A percentile compares a stretch with the other conserved stretches of the same genome.
Evolutionary conservation across 2,329 filamentous ascomycete species (phyloP).

Genomic region (Trichoderma guizhouense): DNA sequence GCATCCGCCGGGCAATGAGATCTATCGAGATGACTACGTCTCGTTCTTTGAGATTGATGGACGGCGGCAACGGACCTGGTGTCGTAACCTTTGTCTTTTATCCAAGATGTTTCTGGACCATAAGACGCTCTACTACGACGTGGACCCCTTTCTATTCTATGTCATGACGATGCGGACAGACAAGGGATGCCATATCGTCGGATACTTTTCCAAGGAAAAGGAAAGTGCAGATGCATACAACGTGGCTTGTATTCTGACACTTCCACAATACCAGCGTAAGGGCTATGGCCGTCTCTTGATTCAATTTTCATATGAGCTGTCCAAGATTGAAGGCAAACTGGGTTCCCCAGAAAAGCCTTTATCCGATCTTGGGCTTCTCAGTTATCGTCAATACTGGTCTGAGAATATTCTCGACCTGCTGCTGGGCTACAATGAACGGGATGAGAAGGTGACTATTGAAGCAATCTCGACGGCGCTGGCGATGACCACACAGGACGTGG

Average conservation of each 20-base stretch:
- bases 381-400: slow-evolving; percentile 97
- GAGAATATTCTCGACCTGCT: slow-evolving; percentile 88
- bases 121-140: slow-evolving; percentile 98
- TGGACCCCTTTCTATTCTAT: slow-evolving; percentile 98
- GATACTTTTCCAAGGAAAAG: slow-evolving; percentile 99
- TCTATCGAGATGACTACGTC: slow-evolving; percentile 90
- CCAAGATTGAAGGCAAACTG: slow-evolving; percentile 89
- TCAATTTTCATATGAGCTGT: slow-evolving; percentile 95
- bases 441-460: slow-evolving; percentile 78
- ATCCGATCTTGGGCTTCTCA: slow-evolving; percentile 86
- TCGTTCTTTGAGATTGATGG: slow-evolving; percentile 98
- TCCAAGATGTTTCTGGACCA: slow-evolving; percentile 97
- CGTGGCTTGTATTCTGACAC: slow-evolving; percentile 92
- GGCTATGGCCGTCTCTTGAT: slow-evolving; percentile 92
- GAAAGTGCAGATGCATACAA: slow-evolving; percentile 97
- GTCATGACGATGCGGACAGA: slow-evolving; percentile 91
- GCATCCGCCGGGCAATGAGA: slow-evolving; percentile 95
- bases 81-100: slow-evolving; percentile 88
- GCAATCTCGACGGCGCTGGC: slow-evolving; percentile 73
- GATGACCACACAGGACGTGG: slow-evolving; percentile 97
- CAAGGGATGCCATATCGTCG: slow-evolving; percentile 90
- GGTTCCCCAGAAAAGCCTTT: slow-evolving; percentile 96
- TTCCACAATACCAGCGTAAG: slow-evolving; percentile 94
- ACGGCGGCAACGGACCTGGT: slow-evolving; percentile 90
- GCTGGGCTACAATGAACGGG: slow-evolving; percentile 65